A percentile compares a stretch with the other conserved stretches of the same genome.
Conservation (phyloP, 2,329 filamentous ascomycete species). For the Talaromyces sp. region DNA sequence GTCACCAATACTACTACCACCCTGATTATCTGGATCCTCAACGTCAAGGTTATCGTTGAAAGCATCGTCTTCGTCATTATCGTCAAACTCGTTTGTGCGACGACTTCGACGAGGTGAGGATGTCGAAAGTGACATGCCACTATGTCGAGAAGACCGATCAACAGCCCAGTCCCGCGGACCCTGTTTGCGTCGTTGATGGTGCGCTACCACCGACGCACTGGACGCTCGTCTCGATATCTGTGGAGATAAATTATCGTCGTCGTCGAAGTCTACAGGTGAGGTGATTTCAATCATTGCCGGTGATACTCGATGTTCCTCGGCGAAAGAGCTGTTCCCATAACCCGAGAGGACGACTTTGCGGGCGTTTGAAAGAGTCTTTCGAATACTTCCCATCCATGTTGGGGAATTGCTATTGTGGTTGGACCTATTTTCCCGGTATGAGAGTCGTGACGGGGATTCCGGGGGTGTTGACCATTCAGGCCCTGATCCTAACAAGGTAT, state of each 20-base stretch:
- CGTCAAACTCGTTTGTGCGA: neutral
- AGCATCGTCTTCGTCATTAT: neutral
- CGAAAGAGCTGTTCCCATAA: neutral
- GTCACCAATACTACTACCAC: neutral
- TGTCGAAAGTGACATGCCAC: neutral
- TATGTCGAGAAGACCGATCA: slow-evolving; percentile 19
- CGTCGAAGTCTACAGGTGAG: slow-evolving; percentile 16
- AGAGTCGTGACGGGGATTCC: slow-evolving; percentile 19
- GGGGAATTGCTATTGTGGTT: slow-evolving; percentile 32
- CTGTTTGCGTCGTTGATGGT: slow-evolving; percentile 46
- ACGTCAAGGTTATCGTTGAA: neutral
- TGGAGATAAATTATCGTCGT: slow-evolving; percentile 20
- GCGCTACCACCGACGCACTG: slow-evolving; percentile 41
- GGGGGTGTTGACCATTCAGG: slow-evolving; percentile 24
- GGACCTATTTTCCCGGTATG: slow-evolving; percentile 10
- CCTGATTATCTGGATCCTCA: neutral
- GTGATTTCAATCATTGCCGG: slow-evolving; percentile 17
- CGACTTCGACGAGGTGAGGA: neutral
- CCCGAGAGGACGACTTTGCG: slow-evolving; percentile 18
- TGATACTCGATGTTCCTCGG: neutral
- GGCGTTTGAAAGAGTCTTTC: slow-evolving; percentile 54
- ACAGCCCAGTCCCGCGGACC: slow-evolving; percentile 50
- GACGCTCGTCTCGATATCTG: slow-evolving; percentile 43
- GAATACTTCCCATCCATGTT: slow-evolving; percentile 65
- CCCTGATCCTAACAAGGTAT: slow-evolving; percentile 46